Evolutionary conservation across 225 moss, liverwort and hornwort genomes (phyloP), one percentile per base, ranked within the genome.

Genomic region (Asterella californica): DNA sequence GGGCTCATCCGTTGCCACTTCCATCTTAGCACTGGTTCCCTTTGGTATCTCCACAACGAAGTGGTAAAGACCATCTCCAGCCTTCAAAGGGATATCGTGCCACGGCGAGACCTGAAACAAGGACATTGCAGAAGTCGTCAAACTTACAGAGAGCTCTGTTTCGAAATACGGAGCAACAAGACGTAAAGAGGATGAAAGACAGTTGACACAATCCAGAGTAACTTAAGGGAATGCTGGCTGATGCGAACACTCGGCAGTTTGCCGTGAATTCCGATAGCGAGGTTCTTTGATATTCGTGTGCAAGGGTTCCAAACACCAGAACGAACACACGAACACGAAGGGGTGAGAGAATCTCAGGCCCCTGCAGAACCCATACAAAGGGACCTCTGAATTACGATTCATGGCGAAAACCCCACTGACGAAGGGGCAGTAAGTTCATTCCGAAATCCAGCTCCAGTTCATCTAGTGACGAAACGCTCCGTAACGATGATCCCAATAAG

Each of bases 1-100:
- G 42, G 88, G 90, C 87, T 95, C 95, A 50, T 88, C 89, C 11
- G 83, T 95, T 36, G 93, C 93, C 12, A 92, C 92, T 81, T 92
- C 92, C 85, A 95, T 90, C 80, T 93, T 93, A 24, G 93, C 93
- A 25, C 88, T 94, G 0, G 91, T 90, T 84, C 91, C 94, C 84
- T 96, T 95, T 10, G 95, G 95, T 78, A 95, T 93, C 83, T 93
- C 95, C 21, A 91, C 90, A 15, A 95, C 55, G 45, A 90, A 95
- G 54, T 95, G 88, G 84, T 85, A 92, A 15, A 87, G 80, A 59
- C 86, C 95, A 83, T 94, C 90, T 79, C 91, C 92, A 25, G 92
- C 90, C 79, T 91, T 90, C 72, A 92, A 66, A 5, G 93, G 91
- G 79, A 93, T 91, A 80, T 95, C 91, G 53, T 95, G 92, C 93